Percentiles rank a stretch among this genome's conserved stretches.
These are phyloP conservation scores for Rhizopus arrhizus DNA, from an alignment of 371 early-diverging fungal species.

Conservation along the genomic window DNA sequence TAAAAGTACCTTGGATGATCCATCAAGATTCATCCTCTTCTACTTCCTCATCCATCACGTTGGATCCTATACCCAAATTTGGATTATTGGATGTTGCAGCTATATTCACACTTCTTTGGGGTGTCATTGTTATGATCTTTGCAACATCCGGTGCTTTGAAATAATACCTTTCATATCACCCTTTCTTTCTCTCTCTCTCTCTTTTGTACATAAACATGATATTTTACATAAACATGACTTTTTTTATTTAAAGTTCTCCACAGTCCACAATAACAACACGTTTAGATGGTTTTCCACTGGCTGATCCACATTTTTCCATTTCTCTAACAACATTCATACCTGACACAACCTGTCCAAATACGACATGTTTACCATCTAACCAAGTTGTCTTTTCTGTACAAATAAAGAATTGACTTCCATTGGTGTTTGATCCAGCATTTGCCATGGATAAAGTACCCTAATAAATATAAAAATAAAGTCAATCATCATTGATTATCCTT, in stretches of 20 bases:
- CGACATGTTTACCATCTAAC: constrained; percentile 98
- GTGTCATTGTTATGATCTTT: constrained; percentile 51
- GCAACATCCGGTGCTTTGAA: constrained; percentile 37
- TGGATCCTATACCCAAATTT: constrained; percentile 30
- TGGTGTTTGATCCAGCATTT: constrained; percentile 89
- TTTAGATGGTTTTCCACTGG: constrained; percentile 56
- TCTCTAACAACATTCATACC: constrained; percentile 75
- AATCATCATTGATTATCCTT: background rate
- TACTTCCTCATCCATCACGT: constrained; percentile 9
- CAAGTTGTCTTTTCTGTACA: constrained; percentile 78
- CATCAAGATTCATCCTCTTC: constrained; percentile 5
- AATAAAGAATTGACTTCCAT: constrained; percentile 98
- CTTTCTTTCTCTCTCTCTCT: background rate
- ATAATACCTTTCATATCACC: constrained; percentile 35
- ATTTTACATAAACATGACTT: background rate
- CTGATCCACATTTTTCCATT: constrained; percentile 70
- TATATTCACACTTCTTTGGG: constrained; percentile 41
- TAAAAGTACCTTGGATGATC: constrained; percentile 8
- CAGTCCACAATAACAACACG: constrained; percentile 67
- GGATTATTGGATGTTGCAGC: constrained; percentile 38
- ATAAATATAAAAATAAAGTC: constrained; percentile 11
- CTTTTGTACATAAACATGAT: background rate
- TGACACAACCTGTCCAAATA: constrained; percentile 90
- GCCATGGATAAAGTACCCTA: constrained; percentile 86
- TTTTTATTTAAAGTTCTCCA: constrained; percentile 54